Base-by-base conservation (phyloP, 768 basidiomycete species). In the Clitopilus passeckerianus region DNA sequence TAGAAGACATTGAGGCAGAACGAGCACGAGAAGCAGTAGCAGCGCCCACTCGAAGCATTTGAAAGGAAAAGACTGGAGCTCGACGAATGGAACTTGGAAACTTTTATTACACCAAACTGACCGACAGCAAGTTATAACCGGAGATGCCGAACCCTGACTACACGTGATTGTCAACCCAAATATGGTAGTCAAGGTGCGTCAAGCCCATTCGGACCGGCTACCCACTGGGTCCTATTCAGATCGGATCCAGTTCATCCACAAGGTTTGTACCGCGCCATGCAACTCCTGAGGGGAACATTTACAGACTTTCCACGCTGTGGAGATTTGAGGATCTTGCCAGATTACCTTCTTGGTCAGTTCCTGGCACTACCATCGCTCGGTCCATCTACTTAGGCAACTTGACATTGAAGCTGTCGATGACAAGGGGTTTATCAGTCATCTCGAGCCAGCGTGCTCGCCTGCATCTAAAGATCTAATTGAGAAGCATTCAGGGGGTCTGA, bases 341-440 rank as follows among this genome's bases (percentile, higher is more conserved):
- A 50, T 50, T n/a, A 50, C 12, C 46, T 50, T 50, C 46, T 50
- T 10, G 46, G 46, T 50, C 5, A 22, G 46, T 50, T 23, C 5
- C 3, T 41, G 12, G 14, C n/a, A 50, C 10, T 50, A 22, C 18
- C 46, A 50, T 20, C 46, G 3, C 5, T 9, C 46, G 5, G 16
- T 5, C 8, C 20, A 18, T 9, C 4, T 18, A 50, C 46, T 23
- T n/a, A 50, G 18, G 46, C 16, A 50, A 20, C 46, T 50, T 50
- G 46, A 50, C 46, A 50, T 18, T 3, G 12, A 50, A 50, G 46
- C 22, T 50, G 20, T 50, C 55, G 64, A 75, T 61, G 65, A 68
- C 24, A 65, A 68, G 34, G 89, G 89, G 15, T 67, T 79, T 57
- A 86, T 90, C 54, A 66, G 71, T 0, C 76, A 83, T 67, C 73